Evolutionary conservation across 768 basidiomycete species (phyloP), one percentile per base, ranked within the genome.

Genomic region (Chalciporus piperatus): DNA sequence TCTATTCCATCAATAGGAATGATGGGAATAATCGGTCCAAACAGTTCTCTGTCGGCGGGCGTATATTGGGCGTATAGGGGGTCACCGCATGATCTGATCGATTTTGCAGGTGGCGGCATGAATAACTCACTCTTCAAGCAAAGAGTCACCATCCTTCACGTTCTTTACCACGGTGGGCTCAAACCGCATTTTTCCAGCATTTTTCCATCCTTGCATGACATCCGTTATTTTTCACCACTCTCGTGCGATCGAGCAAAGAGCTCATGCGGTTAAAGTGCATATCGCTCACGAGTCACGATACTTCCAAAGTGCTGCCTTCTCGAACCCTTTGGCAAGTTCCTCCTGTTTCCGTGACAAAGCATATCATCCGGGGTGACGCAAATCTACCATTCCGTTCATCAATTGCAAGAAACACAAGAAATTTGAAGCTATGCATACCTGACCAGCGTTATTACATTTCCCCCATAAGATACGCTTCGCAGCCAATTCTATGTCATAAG

Each of bases 21-120:
- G 41, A 91, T 73, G 1, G 87, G 81, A 8, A 90, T 59, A 22
- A 90, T 64, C 0, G 89, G 88, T 0, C 86, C 89, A 56, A 91
- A 91, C 3, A 89, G 63, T 63, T 90, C 89, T 54, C 87, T 88
- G 56, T 17, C 30, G 19, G 11, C 8, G 11, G 20, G 12, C 16
- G 3, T 32, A 16, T 46, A 7, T 25, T n/a, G n/a, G n/a, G n/a
- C n/a, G n/a, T n/a, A n/a, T n/a, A n/a, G n/a, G n/a, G n/a, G n/a
- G n/a, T n/a, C n/a, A n/a, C n/a, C n/a, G n/a, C 1, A 5, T 27
- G 27, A 7, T 2, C 27, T 27, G 1, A 25, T 16, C 14, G 9
- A 50, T 3, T 22, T 28, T 11, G 4, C n/a, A 27, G 20, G 14
- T 17, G 22, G 22, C n/a, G n/a, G 23, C 41, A 17, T 19, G 3